These are phyloP conservation scores for Lasiosphaeria miniovina DNA, from an alignment of 495 filamentous ascomycete genomes.

Conservation along the genomic window DNA sequence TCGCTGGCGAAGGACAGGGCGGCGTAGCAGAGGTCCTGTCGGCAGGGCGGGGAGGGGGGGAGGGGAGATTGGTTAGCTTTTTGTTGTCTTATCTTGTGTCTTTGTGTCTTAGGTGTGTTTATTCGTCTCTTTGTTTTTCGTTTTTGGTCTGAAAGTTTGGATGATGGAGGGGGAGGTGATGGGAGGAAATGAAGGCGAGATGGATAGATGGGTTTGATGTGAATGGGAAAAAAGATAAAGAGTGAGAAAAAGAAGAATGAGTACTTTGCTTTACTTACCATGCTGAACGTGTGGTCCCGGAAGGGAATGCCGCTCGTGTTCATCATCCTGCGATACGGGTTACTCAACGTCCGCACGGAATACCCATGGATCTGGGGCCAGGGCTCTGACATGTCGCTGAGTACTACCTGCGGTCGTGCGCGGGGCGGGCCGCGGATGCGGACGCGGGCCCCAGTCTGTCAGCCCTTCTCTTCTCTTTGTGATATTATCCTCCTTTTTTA, in stretches of 20 bases:
- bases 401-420: slow-evolving; percentile 54
- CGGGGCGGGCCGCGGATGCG: not conserved
- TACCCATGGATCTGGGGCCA: slow-evolving; percentile 76
- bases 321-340: slow-evolving; percentile 97
- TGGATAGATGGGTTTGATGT: no score
- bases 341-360: slow-evolving; percentile 82
- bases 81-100: not conserved
- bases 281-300: slow-evolving; percentile 88
- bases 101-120: no score
- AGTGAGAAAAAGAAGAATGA: not conserved
- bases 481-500: no score
- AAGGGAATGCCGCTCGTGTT: slow-evolving; percentile 88
- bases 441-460: not conserved
- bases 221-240: not conserved
- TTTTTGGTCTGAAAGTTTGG: no score
- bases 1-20: slow-evolving; percentile 81
- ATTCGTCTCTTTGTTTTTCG: no score
- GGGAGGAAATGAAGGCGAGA: not conserved
- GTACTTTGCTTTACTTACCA: slow-evolving; percentile 58
- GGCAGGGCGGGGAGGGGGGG: not conserved
- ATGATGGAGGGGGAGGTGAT: not conserved
- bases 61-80: slow-evolving; percentile 1
- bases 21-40: slow-evolving; percentile 81
- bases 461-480: not conserved
- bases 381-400: slow-evolving; percentile 99